These are phyloP conservation scores for Leccinum rimulosum DNA, from an alignment of 768 basidiomycete genomes.

Conservation along the genomic window DNA sequence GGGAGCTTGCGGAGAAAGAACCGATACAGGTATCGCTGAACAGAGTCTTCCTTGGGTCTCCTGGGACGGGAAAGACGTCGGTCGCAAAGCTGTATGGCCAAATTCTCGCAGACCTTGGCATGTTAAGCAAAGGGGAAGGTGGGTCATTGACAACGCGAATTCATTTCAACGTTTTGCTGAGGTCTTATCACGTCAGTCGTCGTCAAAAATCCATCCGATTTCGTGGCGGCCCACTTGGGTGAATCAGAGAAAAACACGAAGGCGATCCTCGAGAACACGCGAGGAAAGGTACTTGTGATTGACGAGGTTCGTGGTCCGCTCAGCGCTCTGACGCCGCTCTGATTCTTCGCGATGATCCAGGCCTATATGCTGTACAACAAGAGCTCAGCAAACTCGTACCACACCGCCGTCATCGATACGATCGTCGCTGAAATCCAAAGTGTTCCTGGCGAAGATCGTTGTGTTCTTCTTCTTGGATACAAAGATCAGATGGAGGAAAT, in stretches of 20 bases:
- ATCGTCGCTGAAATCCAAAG: background rate
- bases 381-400: background rate
- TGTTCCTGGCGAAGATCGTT: background rate
- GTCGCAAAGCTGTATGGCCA: background rate
- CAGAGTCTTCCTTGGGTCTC: background rate
- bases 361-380: background rate
- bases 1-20: background rate
- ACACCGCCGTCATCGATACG: background rate
- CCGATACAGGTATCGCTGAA: background rate
- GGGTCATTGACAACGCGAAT: background rate
- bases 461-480: background rate
- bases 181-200: background rate
- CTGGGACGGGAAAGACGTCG: background rate
- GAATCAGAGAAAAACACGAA: background rate
- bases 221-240: background rate
- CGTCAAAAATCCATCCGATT: background rate
- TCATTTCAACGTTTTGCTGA: background rate
- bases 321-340: background rate
- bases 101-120: background rate
- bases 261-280: background rate
- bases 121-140: background rate
- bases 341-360: background rate
- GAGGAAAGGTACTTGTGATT: background rate
- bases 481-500: background rate
- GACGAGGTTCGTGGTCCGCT: background rate